A percentile compares a stretch with the other conserved stretches of the same genome.
Conservation (phyloP, 306 rosid species). For the Casuarina glauca region DNA sequence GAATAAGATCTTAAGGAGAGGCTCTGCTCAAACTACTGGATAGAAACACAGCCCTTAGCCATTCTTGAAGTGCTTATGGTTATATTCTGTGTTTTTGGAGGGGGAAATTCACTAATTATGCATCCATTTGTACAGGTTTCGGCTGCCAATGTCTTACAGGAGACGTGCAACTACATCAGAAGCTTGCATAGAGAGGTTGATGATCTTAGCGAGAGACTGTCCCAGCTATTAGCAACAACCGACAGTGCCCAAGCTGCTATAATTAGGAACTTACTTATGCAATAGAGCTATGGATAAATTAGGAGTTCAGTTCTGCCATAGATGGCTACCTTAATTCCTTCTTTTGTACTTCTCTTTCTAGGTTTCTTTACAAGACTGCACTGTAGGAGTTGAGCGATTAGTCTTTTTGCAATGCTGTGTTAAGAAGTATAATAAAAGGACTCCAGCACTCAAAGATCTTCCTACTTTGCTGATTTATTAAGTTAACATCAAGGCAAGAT, state of each 20-base stretch:
- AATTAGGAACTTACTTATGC: conserved; percentile 74
- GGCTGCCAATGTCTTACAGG: conserved; percentile 73
- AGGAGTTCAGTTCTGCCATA: background rate
- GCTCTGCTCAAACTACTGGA: background rate
- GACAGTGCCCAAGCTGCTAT: conserved; percentile 93
- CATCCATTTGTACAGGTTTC: conserved; percentile 50
- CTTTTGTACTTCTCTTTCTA: background rate
- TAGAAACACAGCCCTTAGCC: too few species aligned
- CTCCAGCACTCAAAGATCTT: background rate
- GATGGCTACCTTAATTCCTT: background rate
- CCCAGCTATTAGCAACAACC: conserved; percentile 73
- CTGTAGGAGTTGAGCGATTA: background rate
- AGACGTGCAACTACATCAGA: conserved; percentile 84
- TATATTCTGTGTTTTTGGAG: too few species aligned
- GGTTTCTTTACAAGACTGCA: background rate
- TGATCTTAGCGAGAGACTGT: conserved; percentile 81
- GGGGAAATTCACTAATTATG: background rate
- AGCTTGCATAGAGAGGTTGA: conserved; percentile 85
- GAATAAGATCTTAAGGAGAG: background rate
- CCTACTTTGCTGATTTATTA: background rate
- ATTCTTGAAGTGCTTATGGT: too few species aligned
- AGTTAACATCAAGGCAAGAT: background rate
- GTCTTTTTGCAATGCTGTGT: background rate
- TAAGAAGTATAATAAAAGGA: background rate
- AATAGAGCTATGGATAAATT: conserved; percentile 32